A percentile compares a stretch with the other conserved stretches of the same genome.
Evolutionary conservation across 2,329 filamentous ascomycete species (phyloP).

Genomic region (Chaetomium sp.): DNA sequence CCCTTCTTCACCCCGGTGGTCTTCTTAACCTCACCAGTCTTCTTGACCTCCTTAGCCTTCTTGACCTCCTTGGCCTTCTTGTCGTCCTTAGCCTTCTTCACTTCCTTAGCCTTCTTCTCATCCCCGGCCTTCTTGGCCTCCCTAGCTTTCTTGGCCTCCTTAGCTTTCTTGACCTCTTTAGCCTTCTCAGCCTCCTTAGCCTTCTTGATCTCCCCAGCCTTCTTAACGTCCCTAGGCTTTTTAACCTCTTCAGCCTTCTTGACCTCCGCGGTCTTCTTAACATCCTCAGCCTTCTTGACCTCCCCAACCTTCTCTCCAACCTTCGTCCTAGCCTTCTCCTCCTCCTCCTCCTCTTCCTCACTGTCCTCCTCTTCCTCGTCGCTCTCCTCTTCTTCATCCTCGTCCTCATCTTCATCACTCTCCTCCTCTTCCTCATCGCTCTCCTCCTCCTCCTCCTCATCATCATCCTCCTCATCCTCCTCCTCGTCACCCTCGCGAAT

Average conservation of each 20-base stretch:
- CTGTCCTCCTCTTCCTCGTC: conserved; percentile 30
- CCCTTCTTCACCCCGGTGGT: no score
- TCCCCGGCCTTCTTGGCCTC: no score
- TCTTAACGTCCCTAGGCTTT: background rate
- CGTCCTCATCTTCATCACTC: conserved; percentile 25
- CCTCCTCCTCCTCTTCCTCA: background rate
- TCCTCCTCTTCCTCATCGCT: conserved; percentile 25
- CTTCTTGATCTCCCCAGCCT: background rate
- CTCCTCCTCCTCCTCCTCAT: conserved; percentile 25
- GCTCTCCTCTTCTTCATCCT: conserved; percentile 36
- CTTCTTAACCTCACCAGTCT: background rate
- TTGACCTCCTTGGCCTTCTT: background rate
- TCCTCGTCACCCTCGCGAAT: conserved; percentile 47
- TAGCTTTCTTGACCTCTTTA: background rate
- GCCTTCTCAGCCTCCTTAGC: no score
- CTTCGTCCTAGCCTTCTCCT: background rate
- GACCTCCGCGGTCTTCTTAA: background rate
- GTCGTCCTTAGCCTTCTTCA: background rate
- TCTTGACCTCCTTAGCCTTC: background rate
- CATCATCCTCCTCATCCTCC: conserved; percentile 36
- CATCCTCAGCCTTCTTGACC: background rate
- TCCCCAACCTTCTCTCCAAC: background rate
- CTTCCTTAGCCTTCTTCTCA: background rate
- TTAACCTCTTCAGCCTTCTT: background rate
- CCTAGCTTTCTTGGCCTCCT: background rate